phyloP scores from a whole-genome alignment of 1,284 basidiomycete genomes.

The Ceratobasidium sp. region DNA sequence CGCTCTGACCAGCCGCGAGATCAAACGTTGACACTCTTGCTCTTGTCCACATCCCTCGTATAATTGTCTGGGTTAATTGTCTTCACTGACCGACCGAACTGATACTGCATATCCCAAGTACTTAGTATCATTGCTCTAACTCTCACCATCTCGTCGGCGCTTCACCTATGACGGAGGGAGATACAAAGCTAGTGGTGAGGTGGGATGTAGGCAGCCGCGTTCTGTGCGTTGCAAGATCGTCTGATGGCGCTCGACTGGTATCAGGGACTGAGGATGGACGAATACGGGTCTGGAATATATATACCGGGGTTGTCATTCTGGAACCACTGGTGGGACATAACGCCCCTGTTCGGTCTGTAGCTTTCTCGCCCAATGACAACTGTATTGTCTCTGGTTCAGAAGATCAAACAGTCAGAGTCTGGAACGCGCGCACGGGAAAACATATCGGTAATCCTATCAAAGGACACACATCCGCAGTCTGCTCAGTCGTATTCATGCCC shows the following conservation, averaged over 20 bases:
- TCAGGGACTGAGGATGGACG: neutral
- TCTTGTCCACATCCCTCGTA: too few relatives aligned
- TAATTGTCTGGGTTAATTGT: too few relatives aligned
- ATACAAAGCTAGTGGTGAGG: too few relatives aligned
- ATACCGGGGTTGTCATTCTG: neutral
- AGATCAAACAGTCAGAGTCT: neutral
- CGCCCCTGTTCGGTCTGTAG: too few relatives aligned
- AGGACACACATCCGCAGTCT: neutral
- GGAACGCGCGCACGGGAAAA: slow-evolving; percentile 1
- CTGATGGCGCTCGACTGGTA: neutral
- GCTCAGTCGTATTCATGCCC: neutral
- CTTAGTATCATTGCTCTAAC: too few relatives aligned
- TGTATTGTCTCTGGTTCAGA: slow-evolving; percentile 13
- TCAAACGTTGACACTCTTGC: too few relatives aligned
- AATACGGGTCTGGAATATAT: slow-evolving; percentile 2
- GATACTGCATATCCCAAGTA: too few relatives aligned
- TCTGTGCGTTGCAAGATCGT: neutral
- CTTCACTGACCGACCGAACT: too few relatives aligned
- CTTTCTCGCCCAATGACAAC: too few relatives aligned
- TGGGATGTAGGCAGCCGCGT: neutral
- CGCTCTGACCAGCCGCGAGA: too few relatives aligned
- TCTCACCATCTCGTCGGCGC: too few relatives aligned
- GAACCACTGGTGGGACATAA: neutral
- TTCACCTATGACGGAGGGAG: too few relatives aligned
- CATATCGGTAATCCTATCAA: neutral